These are phyloP conservation scores for Circinella minor DNA, from an alignment of 371 early-diverging fungal genomes.

Conservation along the genomic window DNA sequence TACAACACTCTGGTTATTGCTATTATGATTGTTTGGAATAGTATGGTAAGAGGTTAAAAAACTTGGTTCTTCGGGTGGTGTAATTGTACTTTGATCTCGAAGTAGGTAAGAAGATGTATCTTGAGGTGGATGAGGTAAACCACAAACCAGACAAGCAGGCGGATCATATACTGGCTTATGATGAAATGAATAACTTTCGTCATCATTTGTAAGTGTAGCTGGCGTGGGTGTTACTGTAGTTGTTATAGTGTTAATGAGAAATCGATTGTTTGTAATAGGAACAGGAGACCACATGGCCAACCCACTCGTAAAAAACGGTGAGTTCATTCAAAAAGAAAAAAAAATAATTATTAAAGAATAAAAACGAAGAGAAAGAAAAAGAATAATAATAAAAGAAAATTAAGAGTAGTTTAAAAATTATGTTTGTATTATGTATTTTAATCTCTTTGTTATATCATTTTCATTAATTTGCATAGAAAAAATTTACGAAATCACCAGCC, in stretches of 20 bases:
- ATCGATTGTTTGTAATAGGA: background rate
- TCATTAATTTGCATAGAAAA: background rate
- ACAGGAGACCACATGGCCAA: conserved; percentile 21
- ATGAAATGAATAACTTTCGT: background rate
- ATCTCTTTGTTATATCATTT: conserved; percentile 3
- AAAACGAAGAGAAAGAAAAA: background rate
- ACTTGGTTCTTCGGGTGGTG: background rate
- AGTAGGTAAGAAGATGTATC: conserved; percentile 2
- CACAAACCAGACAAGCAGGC: conserved; percentile 17
- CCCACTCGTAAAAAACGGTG: conserved; percentile 16
- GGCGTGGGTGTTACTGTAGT: background rate
- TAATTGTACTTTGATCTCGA: conserved; percentile 12
- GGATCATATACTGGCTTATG: conserved; percentile 15
- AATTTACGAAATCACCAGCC: conserved; percentile 27
- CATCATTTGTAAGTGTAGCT: background rate
- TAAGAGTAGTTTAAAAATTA: no score
- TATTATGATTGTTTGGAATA: background rate
- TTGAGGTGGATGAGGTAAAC: conserved; percentile 12
- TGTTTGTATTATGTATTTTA: background rate
- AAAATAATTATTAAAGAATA: background rate
- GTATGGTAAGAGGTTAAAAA: background rate
- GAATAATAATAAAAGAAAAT: no score
- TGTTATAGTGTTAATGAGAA: background rate
- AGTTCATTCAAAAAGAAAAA: background rate
- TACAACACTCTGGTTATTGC: background rate